phyloP scores from a whole-genome alignment of 2,329 filamentous ascomycete species.

The Phyllosticta citriasiana region DNA sequence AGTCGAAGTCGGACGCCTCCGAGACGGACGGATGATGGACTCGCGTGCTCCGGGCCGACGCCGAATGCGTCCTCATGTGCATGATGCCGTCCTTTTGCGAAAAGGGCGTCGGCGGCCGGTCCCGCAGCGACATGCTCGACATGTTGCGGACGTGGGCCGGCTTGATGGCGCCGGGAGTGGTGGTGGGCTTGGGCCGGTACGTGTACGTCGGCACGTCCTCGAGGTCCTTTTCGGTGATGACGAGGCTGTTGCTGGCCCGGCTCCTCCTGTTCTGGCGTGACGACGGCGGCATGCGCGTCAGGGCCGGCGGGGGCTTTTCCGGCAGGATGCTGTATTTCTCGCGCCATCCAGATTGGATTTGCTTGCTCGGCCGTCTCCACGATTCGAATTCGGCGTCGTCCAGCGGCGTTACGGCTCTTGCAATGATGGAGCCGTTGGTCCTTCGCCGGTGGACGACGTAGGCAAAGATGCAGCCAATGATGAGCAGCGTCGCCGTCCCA shows the following conservation, averaged over 20 bases:
- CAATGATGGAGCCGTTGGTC: conserved; percentile 20
- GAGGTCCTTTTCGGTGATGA: conserved; percentile 11
- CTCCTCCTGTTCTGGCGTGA: conserved; percentile 2
- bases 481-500: conserved; percentile 20
- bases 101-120: conserved; percentile 30
- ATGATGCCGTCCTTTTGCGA: conserved; percentile 12
- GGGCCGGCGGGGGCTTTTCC: conserved; percentile 5
- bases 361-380: conserved; percentile 29
- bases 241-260: neutral
- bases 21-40: conserved; percentile 29
- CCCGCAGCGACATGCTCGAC: conserved; percentile 19
- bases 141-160: conserved; percentile 8
- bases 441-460: conserved; percentile 25
- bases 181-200: conserved; percentile 2
- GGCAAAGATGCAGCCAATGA: conserved; percentile 18
- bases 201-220: conserved; percentile 17
- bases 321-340: conserved; percentile 18
- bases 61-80: conserved; percentile 1
- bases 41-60: conserved; percentile 10
- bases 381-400: conserved; percentile 33
- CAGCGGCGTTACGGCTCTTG: conserved; percentile 28
- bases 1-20: conserved; percentile 27
- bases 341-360: conserved; percentile 19
- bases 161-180: neutral
- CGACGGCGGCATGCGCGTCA: conserved; percentile 5